phyloP scores from a whole-genome alignment of 768 basidiomycete genomes.

The Dioszegia aurantiaca region DNA sequence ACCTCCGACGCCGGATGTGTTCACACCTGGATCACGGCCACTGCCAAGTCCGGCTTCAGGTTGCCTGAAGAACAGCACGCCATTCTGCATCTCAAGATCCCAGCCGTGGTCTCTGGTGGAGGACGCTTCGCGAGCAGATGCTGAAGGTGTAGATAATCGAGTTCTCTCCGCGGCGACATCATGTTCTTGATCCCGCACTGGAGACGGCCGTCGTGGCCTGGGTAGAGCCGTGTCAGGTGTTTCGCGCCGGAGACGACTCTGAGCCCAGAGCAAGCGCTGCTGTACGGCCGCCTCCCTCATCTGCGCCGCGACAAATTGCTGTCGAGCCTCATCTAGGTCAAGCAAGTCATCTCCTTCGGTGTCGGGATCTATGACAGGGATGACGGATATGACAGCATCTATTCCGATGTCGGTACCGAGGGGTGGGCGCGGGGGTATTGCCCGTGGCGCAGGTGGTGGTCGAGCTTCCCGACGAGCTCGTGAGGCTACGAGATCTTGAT shows the following conservation, averaged over 20 bases:
- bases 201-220: too few relatives aligned
- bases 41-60: too few relatives aligned
- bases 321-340: conserved; percentile 1
- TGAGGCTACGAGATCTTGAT: conserved; percentile 1
- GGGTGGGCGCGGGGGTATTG: not conserved
- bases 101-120: too few relatives aligned
- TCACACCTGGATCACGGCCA: too few relatives aligned
- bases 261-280: conserved; percentile 7
- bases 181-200: too few relatives aligned
- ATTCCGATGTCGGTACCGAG: not conserved
- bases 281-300: conserved; percentile 8
- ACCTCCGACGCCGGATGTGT: too few relatives aligned
- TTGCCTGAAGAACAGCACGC: too few relatives aligned
- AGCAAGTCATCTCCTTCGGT: not conserved
- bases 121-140: too few relatives aligned
- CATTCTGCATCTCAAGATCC: too few relatives aligned
- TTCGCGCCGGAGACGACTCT: not conserved
- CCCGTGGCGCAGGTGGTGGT: not conserved
- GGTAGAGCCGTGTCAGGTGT: not conserved
- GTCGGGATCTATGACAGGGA: not conserved
- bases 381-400: not conserved
- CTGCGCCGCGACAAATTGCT: conserved; percentile 1
- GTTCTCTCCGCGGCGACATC: too few relatives aligned
- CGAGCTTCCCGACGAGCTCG: conserved; percentile 3
- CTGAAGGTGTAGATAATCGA: too few relatives aligned